Evolutionary conservation across 192 early-diverging fungal species (phyloP), one percentile per base, ranked within the genome.

Genomic region (Umbelopsis vinacea): DNA sequence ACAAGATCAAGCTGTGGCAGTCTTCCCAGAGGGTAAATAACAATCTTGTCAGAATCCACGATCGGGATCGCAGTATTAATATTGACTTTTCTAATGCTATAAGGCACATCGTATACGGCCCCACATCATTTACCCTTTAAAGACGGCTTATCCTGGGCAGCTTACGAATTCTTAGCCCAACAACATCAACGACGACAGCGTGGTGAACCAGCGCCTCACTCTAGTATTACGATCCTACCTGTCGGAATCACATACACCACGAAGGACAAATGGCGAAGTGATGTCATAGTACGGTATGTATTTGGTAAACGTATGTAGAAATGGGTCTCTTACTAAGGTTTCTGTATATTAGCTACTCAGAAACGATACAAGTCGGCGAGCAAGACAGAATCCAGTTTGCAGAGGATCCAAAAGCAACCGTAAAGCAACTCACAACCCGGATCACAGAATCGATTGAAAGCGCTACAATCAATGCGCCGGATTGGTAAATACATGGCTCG

Each of bases 91-190:
- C 21, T 29, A 3, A 43, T 70, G 40, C 1, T 70, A 12, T 35
- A 52, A 81, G 79, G 79, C 19, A 81, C 79, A 4, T 81, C 83
- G 21, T 81, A 86, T 72, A 79, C 81, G 29, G 79, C 75, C 46
- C 78, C 83, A 12, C 74, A 74, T 48, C 74, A 82, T 40, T 52
- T 86, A 54, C 71, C 70, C 17, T 72, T 86, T 35, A 86, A 84
- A 52, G 85, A 86, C 54, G 85, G 85, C 29, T 46, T 83, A 10
- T 83, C 83, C 14, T 86, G 85, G 85, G 82, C 76, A 17, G 76
- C 75, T 26, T 81, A 63, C 57, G 79, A 81, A 37, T 81, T 73
- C 60, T 50, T 79, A 23, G 67, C 70, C 15, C 73, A 74, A 52
- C 52, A 76, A 22, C 35, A 37, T 38, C 66, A 43, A 19, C 29